Conservation (phyloP, 1,139 yeast species). For the Wickerhamiella pararugosa region DNA sequence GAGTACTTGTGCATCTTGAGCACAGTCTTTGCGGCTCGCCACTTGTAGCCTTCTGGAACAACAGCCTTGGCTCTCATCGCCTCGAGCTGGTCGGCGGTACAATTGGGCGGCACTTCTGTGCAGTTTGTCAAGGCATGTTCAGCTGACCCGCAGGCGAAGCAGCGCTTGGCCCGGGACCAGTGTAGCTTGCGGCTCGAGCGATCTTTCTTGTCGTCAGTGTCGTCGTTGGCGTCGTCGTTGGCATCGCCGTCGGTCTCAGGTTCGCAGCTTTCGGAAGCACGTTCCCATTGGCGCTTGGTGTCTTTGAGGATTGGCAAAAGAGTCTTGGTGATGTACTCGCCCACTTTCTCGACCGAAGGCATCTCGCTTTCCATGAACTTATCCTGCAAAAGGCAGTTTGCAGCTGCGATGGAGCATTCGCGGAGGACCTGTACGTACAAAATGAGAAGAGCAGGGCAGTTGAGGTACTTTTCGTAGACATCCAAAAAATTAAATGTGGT, state of each 20-base stretch:
- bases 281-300: slow-evolving; percentile 3
- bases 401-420: slow-evolving; percentile 5
- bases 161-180: slow-evolving; percentile 7
- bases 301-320: slow-evolving; percentile 3
- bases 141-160: slow-evolving; percentile 6
- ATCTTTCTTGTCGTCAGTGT: background rate
- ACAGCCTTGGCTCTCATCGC: slow-evolving; percentile 4
- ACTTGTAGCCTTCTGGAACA: slow-evolving; percentile 5
- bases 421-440: slow-evolving; percentile 4
- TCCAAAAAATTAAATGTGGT: slow-evolving; percentile 5
- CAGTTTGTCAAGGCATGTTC: slow-evolving; percentile 5
- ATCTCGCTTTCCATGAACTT: slow-evolving; percentile 7
- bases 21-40: slow-evolving; percentile 7
- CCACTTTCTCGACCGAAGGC: slow-evolving; percentile 2
- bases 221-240: background rate
- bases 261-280: background rate
- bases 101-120: slow-evolving; percentile 2
- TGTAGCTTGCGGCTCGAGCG: slow-evolving; percentile 2
- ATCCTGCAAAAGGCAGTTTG: slow-evolving; percentile 4
- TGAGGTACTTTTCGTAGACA: slow-evolving; percentile 4
- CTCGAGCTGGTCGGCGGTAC: slow-evolving; percentile 1
- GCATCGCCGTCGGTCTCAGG: background rate
- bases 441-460: slow-evolving; percentile 4
- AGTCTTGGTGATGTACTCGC: slow-evolving; percentile 4
- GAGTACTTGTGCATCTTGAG: slow-evolving; percentile 7